These are phyloP conservation scores for Camellia oleifera DNA, from an alignment of 179 eudicot species.

Conservation along the genomic window DNA sequence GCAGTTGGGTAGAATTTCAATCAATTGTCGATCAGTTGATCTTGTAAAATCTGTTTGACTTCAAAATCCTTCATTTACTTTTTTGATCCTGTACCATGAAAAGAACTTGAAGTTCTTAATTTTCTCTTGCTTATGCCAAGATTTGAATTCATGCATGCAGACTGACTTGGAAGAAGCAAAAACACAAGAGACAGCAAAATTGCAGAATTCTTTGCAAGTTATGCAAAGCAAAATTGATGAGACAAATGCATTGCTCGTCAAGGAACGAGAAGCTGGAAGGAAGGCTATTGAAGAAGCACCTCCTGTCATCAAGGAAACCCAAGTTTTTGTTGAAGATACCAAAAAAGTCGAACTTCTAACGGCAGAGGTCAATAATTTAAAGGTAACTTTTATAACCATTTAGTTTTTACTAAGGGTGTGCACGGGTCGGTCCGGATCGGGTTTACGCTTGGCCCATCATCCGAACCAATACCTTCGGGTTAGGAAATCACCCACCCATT, in stretches of 20 bases:
- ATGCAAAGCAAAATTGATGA: constrained; percentile 67
- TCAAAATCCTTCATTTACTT: neutral
- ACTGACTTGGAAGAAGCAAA: constrained; percentile 91
- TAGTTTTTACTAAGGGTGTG: too few species aligned
- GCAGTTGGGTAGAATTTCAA: constrained; percentile 1
- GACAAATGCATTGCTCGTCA: constrained; percentile 58
- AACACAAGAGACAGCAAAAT: constrained; percentile 66
- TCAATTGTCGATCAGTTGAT: neutral
- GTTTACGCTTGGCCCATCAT: too few species aligned
- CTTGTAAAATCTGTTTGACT: neutral
- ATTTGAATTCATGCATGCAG: constrained; percentile 39
- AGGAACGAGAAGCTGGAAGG: constrained; percentile 77
- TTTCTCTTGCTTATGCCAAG: neutral
- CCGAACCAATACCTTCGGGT: too few species aligned
- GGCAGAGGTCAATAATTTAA: constrained; percentile 55
- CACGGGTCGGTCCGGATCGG: too few species aligned
- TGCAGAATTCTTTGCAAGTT: constrained; percentile 63
- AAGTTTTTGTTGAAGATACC: constrained; percentile 82
- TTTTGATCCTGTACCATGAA: neutral
- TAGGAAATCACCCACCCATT: too few species aligned
- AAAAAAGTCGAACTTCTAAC: constrained; percentile 63
- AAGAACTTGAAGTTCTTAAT: constrained; percentile 2
- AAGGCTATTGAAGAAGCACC: constrained; percentile 91
- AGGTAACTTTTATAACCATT: constrained; percentile 44
- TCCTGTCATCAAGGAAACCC: constrained; percentile 84